A percentile compares a stretch with the other conserved stretches of the same genome.
These are phyloP conservation scores for Cryptococcus jaspeensis DNA, from an alignment of 1,284 basidiomycete genomes.

Conservation along the genomic window DNA sequence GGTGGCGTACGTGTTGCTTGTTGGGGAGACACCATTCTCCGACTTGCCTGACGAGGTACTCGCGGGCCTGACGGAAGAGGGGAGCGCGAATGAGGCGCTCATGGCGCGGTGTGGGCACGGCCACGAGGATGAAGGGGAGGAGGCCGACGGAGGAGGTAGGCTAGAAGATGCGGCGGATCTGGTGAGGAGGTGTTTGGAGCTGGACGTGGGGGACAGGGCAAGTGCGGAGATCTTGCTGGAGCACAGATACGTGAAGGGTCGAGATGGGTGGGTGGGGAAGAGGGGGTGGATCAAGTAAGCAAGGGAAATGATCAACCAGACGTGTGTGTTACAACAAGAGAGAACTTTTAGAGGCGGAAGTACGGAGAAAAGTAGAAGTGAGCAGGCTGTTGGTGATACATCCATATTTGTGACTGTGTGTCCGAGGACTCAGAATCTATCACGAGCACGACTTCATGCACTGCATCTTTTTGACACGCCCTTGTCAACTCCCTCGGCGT, in stretches of 20 bases:
- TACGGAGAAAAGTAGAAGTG: no score
- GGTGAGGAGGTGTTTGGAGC: constrained; percentile 47
- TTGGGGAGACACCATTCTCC: constrained; percentile 92
- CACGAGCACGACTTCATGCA: no score
- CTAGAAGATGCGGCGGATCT: constrained; percentile 48
- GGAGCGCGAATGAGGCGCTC: constrained; percentile 35
- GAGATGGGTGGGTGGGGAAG: constrained; percentile 42
- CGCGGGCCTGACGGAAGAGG: constrained; percentile 29
- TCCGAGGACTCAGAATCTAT: no score
- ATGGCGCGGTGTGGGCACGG: constrained; percentile 36
- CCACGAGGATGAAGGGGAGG: constrained; percentile 36
- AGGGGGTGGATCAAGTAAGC: constrained; percentile 36
- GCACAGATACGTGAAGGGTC: constrained; percentile 44
- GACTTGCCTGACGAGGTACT: constrained; percentile 47
- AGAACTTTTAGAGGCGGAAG: no score
- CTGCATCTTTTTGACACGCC: no score
- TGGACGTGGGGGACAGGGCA: constrained; percentile 40
- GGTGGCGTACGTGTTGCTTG: constrained; percentile 90
- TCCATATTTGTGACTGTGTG: no score
- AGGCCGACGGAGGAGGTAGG: constrained; percentile 47
- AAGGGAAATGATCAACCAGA: no score
- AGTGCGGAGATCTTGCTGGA: constrained; percentile 42
- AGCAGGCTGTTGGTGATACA: no score
- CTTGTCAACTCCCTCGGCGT: no score
- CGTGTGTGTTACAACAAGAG: no score